Evolutionary conservation across 2,329 filamentous ascomycete genomes (phyloP).

Genomic region (Phialophora verrucosa): DNA sequence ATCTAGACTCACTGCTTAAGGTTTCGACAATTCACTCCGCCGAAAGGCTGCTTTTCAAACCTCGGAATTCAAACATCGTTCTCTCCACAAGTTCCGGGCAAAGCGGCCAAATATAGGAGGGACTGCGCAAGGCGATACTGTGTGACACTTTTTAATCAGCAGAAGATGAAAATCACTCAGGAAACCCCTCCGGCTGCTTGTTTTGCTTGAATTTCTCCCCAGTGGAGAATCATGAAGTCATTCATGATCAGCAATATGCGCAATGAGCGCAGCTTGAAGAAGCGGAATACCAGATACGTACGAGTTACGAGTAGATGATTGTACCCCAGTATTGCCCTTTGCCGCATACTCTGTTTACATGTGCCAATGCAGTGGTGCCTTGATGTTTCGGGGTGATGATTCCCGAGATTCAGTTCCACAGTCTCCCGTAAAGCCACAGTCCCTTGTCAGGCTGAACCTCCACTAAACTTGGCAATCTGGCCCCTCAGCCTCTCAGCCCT

Average conservation of each 20-base stretch:
- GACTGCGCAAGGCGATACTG: no score
- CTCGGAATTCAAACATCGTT: no score
- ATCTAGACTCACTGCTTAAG: not conserved
- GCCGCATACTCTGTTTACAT: not conserved
- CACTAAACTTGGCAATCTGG: not conserved
- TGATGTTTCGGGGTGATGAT: constrained; percentile 8
- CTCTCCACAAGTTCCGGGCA: no score
- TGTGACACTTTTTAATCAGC: no score
- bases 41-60: not conserved
- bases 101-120: no score
- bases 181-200: not conserved
- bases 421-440: constrained; percentile 6
- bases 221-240: not conserved
- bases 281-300: not conserved
- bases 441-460: constrained; percentile 12
- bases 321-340: not conserved
- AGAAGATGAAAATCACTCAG: not conserved
- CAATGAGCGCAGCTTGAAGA: not conserved
- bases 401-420: constrained; percentile 7
- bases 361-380: not conserved
- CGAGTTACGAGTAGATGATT: not conserved
- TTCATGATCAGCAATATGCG: not conserved
- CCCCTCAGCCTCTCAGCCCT: constrained; percentile 9
- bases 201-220: not conserved
- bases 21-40: not conserved